A percentile compares a stretch with the other conserved stretches of the same genome.
Evolutionary conservation across 495 filamentous ascomycete species (phyloP).

Genomic region (Hypoxylon trugodes): DNA sequence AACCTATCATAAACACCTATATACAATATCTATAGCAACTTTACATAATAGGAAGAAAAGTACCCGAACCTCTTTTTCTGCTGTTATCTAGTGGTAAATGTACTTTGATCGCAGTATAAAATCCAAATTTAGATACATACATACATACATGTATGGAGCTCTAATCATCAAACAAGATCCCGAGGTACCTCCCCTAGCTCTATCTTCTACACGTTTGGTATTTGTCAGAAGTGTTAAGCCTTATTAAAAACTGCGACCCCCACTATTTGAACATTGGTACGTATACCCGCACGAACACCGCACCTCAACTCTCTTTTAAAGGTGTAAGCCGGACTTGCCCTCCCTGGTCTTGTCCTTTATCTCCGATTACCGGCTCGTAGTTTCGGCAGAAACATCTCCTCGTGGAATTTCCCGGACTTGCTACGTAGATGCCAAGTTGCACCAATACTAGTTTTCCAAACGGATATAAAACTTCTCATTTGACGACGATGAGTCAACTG

Average conservation of each 20-base stretch:
- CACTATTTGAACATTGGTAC: slow-evolving; percentile 1
- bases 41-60: too few relatives aligned
- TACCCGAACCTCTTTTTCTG: too few relatives aligned
- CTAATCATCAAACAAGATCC: too few relatives aligned
- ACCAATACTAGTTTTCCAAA: neutral
- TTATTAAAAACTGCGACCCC: neutral
- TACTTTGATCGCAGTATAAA: too few relatives aligned
- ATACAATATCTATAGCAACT: neutral
- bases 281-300: neutral
- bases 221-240: neutral
- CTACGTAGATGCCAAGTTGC: neutral
- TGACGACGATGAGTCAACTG: slow-evolving; percentile 15
- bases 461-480: too few relatives aligned
- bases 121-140: too few relatives aligned
- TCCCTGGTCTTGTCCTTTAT: slow-evolving; percentile 7
- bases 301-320: neutral
- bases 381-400: neutral
- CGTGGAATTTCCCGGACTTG: neutral
- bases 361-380: slow-evolving; percentile 22
- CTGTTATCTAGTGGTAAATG: too few relatives aligned
- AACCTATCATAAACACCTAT: slow-evolving; percentile 2
- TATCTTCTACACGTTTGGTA: neutral
- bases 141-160: too few relatives aligned
- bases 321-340: neutral
- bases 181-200: too few relatives aligned